These are phyloP conservation scores for Chytriomyces sp. DNA, from an alignment of 192 early-diverging fungal genomes.

Conservation along the genomic window DNA sequence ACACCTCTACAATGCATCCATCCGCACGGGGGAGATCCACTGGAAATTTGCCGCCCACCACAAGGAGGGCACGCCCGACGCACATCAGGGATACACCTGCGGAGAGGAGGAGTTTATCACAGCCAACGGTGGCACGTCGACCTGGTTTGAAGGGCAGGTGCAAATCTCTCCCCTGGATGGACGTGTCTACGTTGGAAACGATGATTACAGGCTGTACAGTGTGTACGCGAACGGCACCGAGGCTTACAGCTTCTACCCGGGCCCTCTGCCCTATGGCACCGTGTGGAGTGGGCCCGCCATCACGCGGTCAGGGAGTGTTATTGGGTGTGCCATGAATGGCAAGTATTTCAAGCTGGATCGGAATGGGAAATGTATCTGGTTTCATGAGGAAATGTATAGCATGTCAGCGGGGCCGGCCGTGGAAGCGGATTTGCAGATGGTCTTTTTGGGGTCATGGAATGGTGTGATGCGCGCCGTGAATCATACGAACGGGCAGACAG, in stretches of 20 bases:
- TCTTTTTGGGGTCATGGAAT: conserved; percentile 25
- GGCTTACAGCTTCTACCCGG: conserved; percentile 25
- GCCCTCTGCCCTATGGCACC: conserved; percentile 20
- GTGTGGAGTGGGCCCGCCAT: conserved; percentile 23
- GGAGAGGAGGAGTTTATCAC: background rate
- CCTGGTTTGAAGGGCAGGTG: conserved; percentile 29
- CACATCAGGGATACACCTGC: conserved; percentile 13
- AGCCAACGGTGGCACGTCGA: conserved; percentile 14
- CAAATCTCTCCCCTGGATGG: conserved; percentile 16
- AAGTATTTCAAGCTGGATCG: conserved; percentile 24
- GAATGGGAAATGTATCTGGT: conserved; percentile 29
- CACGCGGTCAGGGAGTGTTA: conserved; percentile 19
- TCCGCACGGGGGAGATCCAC: background rate
- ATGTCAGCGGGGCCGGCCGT: conserved; percentile 23
- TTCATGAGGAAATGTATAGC: conserved; percentile 27
- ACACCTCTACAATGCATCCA: conserved; percentile 23
- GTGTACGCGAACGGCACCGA: conserved; percentile 21
- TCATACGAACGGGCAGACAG: conserved; percentile 21
- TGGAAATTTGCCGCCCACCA: conserved; percentile 30
- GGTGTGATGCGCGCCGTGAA: conserved; percentile 18
- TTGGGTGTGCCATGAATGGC: conserved; percentile 23
- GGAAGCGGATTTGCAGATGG: conserved; percentile 19
- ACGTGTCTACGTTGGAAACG: conserved; percentile 26
- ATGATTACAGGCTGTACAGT: conserved; percentile 23
- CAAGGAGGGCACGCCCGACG: background rate